Conservation (phyloP, 2,329 filamentous ascomycete genomes). For the Colletotrichum trifolii region DNA sequence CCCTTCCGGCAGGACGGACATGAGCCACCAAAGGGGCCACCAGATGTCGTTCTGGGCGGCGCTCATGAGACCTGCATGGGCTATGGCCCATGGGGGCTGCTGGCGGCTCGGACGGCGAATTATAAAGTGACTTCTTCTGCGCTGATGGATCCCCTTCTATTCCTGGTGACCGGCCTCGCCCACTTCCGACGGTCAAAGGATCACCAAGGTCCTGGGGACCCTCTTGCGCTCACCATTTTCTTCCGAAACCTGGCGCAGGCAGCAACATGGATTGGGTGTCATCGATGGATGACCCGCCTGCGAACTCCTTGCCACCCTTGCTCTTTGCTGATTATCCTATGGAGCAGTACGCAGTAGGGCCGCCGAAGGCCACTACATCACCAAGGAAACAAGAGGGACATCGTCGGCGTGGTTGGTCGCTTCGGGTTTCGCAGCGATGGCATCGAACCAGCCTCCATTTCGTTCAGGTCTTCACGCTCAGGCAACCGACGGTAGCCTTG, state of each 20-base stretch:
- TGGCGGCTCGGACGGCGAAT: too few relatives aligned
- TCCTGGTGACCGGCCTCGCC: slow-evolving; percentile 22
- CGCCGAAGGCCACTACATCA: slow-evolving; percentile 19
- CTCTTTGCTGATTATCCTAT: too few relatives aligned
- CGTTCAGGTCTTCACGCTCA: slow-evolving; percentile 31
- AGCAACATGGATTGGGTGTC: slow-evolving; percentile 35
- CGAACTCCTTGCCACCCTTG: slow-evolving; percentile 10
- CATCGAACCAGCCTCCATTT: neutral
- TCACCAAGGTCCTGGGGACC: slow-evolving; percentile 19
- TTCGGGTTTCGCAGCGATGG: slow-evolving; percentile 1
- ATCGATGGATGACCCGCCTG: slow-evolving; percentile 24
- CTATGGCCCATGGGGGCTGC: too few relatives aligned
- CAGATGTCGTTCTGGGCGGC: slow-evolving; percentile 15
- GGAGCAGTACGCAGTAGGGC: neutral
- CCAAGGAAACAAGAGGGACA: slow-evolving; percentile 24
- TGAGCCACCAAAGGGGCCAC: neutral
- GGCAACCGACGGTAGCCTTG: slow-evolving; percentile 28
- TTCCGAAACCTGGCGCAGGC: slow-evolving; percentile 20
- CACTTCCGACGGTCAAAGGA: slow-evolving; percentile 14
- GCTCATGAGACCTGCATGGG: slow-evolving; percentile 25
- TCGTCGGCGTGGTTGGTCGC: neutral
- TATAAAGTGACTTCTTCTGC: too few relatives aligned
- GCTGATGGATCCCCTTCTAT: slow-evolving; percentile 12
- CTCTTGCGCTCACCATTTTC: too few relatives aligned
- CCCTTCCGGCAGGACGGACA: slow-evolving; percentile 1